Conservation (phyloP, 116 monocot species). For the Cymodocea nodosa region DNA sequence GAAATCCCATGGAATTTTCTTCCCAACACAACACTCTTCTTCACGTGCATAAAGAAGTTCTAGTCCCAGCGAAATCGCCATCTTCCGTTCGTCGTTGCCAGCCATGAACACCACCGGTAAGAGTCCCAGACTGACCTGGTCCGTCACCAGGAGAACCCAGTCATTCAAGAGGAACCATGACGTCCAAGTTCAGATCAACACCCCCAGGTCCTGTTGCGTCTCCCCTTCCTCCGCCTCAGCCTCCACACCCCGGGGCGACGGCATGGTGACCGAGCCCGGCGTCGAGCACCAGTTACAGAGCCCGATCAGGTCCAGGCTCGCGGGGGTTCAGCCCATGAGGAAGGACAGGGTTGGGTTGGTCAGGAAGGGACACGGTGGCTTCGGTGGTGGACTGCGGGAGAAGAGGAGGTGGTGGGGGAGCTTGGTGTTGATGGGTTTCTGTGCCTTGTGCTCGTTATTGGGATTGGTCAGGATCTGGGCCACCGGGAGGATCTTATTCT, state of each 20-base stretch:
- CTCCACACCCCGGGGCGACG: not conserved
- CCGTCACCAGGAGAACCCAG: constrained; percentile 3
- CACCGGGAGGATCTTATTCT: not conserved
- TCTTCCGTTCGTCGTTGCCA: no score
- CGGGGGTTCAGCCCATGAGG: not conserved
- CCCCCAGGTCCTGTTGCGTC: constrained; percentile 4
- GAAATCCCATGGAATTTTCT: no score
- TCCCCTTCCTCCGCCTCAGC: not conserved
- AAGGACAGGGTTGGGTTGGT: not conserved
- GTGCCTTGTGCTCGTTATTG: not conserved
- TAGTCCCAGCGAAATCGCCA: no score
- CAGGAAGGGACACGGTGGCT: not conserved
- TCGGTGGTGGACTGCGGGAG: not conserved
- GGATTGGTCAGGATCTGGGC: constrained; percentile 4
- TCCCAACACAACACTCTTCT: no score
- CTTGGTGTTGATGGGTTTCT: constrained; percentile 4
- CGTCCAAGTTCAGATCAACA: constrained; percentile 1
- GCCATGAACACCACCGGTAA: not conserved
- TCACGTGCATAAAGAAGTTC: no score
- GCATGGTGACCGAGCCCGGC: no score
- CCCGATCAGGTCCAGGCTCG: not conserved
- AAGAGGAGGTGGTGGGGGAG: constrained; percentile 3
- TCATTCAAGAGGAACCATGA: constrained; percentile 15
- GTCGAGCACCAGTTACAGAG: not conserved
- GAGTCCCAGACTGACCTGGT: not conserved